phyloP scores from a whole-genome alignment of 2,329 filamentous ascomycete genomes.

The Verticillium nonalfalfae region DNA sequence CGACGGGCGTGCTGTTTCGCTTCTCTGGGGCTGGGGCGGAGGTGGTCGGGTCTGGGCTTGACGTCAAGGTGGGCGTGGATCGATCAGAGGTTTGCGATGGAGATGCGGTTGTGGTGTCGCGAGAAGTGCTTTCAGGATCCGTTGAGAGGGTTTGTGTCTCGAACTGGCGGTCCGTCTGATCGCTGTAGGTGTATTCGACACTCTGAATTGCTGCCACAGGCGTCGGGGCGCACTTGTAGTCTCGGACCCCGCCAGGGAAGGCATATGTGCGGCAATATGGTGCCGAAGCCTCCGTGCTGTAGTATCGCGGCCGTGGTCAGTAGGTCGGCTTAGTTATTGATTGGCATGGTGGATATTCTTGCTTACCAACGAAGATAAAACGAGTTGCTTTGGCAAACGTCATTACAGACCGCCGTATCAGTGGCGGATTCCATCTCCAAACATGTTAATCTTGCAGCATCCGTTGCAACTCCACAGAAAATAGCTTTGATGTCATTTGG shows the following conservation, averaged over 20 bases:
- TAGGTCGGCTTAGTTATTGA: neutral
- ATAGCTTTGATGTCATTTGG: slow-evolving; percentile 2
- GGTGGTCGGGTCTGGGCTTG: neutral
- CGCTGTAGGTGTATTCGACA: slow-evolving; percentile 3
- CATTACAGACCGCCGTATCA: slow-evolving; percentile 4
- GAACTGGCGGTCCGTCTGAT: slow-evolving; percentile 1
- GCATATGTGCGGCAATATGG: slow-evolving; percentile 8
- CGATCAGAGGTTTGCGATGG: neutral
- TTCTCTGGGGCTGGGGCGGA: neutral
- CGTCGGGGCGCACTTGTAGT: slow-evolving; percentile 6
- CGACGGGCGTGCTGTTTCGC: slow-evolving; percentile 21
- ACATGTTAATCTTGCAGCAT: neutral
- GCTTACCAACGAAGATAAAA: slow-evolving; percentile 5
- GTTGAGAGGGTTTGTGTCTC: neutral
- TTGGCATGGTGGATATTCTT: neutral
- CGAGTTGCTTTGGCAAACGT: slow-evolving; percentile 6
- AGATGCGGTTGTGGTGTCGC: neutral
- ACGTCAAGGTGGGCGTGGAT: neutral
- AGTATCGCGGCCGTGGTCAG: neutral
- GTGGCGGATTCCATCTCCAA: neutral
- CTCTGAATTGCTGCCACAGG: neutral
- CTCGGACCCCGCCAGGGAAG: slow-evolving; percentile 5
- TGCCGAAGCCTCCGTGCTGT: slow-evolving; percentile 3
- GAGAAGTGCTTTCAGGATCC: neutral
- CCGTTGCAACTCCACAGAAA: slow-evolving; percentile 3